A percentile compares a stretch with the other conserved stretches of the same genome.
phyloP scores from a whole-genome alignment of 2,329 filamentous ascomycete genomes.

The Ustulina deusta region DNA sequence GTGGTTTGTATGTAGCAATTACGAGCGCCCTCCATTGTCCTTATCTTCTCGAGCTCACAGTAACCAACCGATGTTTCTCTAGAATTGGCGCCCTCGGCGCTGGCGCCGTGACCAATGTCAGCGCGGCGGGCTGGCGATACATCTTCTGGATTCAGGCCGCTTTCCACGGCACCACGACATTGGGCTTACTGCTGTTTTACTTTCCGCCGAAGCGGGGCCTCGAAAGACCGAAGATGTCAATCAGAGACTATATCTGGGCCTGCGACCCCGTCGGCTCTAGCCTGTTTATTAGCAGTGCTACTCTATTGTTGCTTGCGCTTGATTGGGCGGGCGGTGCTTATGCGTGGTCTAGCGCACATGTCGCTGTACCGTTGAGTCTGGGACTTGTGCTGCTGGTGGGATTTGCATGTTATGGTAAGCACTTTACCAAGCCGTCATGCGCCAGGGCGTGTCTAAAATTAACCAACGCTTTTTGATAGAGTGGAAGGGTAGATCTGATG shows the following conservation, averaged over 20 bases:
- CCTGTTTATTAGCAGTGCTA: slow-evolving; percentile 58
- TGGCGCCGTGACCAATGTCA: slow-evolving; percentile 63
- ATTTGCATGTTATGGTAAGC: slow-evolving; percentile 57
- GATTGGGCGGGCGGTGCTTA: slow-evolving; percentile 61
- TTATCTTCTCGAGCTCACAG: neutral
- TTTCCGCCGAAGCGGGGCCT: slow-evolving; percentile 55
- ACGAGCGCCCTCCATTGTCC: neutral
- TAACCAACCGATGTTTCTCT: neutral
- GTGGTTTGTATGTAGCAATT: slow-evolving; percentile 60
- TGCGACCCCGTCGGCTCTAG: slow-evolving; percentile 61
- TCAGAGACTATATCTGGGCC: slow-evolving; percentile 58
- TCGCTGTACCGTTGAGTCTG: slow-evolving; percentile 56
- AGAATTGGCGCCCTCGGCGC: slow-evolving; percentile 63
- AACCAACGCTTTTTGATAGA: slow-evolving; percentile 52
- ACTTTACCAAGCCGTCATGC: neutral
- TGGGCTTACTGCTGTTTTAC: slow-evolving; percentile 63
- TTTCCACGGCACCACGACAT: slow-evolving; percentile 61
- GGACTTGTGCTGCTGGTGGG: slow-evolving; percentile 56
- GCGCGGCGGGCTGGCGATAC: slow-evolving; percentile 62
- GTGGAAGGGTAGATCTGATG: slow-evolving; percentile 66
- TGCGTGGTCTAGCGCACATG: slow-evolving; percentile 55
- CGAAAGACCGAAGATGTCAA: slow-evolving; percentile 54
- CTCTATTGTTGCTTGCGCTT: slow-evolving; percentile 59
- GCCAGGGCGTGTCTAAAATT: neutral
- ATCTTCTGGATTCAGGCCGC: slow-evolving; percentile 71